phyloP scores from a whole-genome alignment of 1,284 basidiomycete genomes.

The Macrocybe sp. region DNA sequence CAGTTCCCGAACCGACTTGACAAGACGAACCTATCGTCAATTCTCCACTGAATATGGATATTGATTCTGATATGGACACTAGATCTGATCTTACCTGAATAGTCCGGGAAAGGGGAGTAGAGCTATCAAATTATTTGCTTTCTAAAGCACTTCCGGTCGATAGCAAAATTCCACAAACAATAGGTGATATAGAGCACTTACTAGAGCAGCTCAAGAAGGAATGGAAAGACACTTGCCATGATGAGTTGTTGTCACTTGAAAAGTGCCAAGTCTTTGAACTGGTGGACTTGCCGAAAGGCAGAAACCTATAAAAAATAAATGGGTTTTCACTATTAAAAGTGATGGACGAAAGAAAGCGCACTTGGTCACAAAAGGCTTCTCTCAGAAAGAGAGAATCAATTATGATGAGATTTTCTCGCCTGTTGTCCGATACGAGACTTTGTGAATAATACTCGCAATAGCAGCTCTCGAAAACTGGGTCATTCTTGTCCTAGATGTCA shows the following conservation, averaged over 20 bases:
- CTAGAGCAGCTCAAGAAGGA: slow-evolving; percentile 4
- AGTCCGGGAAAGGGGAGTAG: background rate
- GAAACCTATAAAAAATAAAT: slow-evolving; percentile 25
- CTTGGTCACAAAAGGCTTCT: slow-evolving; percentile 39
- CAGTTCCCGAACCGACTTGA: no score
- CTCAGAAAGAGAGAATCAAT: slow-evolving; percentile 30
- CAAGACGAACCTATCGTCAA: no score
- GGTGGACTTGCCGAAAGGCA: slow-evolving; percentile 12
- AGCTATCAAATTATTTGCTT: background rate
- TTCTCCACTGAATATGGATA: no score
- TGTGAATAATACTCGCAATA: slow-evolving; percentile 28
- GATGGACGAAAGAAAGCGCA: slow-evolving; percentile 29
- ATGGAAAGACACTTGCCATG: slow-evolving; percentile 5
- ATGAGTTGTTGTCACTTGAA: slow-evolving; percentile 7
- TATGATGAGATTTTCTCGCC: slow-evolving; percentile 38
- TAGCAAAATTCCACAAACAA: background rate
- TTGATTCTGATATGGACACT: no score
- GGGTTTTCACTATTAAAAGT: slow-evolving; percentile 35
- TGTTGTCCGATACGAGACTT: slow-evolving; percentile 28
- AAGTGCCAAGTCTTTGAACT: slow-evolving; percentile 7
- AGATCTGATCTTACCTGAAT: background rate
- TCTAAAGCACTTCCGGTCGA: background rate
- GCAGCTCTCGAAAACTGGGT: slow-evolving; percentile 23
- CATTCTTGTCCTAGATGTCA: slow-evolving; percentile 31
- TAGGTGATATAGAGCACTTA: slow-evolving; percentile 6